Percentiles rank a stretch among this genome's conserved stretches.
These are phyloP conservation scores for Hanseniaspora thailandica DNA, from an alignment of 805 yeast species.

Conservation along the genomic window DNA sequence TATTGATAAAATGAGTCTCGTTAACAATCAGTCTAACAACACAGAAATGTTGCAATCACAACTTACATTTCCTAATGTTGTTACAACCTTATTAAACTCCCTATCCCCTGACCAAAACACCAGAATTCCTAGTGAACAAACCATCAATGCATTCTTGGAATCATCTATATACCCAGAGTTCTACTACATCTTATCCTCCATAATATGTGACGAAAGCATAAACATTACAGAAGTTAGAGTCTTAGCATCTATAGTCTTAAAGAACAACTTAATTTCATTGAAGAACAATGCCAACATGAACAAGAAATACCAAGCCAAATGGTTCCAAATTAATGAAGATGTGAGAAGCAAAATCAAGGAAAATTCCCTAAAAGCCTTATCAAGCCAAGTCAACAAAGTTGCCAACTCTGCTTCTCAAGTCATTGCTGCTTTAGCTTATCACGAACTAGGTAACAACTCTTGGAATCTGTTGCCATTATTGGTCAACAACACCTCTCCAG, in stretches of 20 bases:
- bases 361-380: conserved; percentile 56
- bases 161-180: conserved; percentile 66
- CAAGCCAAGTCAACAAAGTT: conserved; percentile 37
- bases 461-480: conserved; percentile 81
- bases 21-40: neutral
- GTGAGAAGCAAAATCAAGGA: conserved; percentile 43
- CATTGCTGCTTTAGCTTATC: conserved; percentile 93
- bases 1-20: neutral
- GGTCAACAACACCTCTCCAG: conserved; percentile 74
- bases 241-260: conserved; percentile 77
- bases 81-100: conserved; percentile 2
- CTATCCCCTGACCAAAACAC: conserved; percentile 42
- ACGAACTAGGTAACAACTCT: conserved; percentile 74
- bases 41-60: conserved; percentile 4
- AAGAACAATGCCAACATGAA: conserved; percentile 12
- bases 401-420: conserved; percentile 85
- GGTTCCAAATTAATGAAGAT: conserved; percentile 10
- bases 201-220: conserved; percentile 47
- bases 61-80: conserved; percentile 6
- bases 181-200: conserved; percentile 55
- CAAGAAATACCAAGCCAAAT: conserved; percentile 9
- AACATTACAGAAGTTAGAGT: conserved; percentile 72
- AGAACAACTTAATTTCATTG: conserved; percentile 68
- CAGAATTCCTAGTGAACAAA: conserved; percentile 62
- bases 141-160: conserved; percentile 59